Base-by-base conservation (phyloP, 176 grass and related monocot genomes). In the Cocos nucifera region DNA sequence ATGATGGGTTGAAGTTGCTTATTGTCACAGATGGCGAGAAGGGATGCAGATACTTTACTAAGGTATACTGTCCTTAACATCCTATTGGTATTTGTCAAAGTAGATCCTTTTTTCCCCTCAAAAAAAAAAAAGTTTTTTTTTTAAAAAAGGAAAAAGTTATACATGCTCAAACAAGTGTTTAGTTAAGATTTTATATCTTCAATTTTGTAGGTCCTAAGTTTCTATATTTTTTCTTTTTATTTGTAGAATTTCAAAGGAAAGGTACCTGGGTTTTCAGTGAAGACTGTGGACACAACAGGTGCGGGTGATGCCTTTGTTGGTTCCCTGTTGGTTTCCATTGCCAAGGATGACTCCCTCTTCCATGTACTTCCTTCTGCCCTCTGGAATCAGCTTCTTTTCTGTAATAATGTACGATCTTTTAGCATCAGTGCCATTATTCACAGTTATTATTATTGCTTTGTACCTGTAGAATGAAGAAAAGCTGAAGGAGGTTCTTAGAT, bases 261-360 rank as follows among this genome's bases (percentile, higher is more conserved):
- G 7, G 72, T 95, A 4, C 53, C 83, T 0, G 91, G 91, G 1
- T 95, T 69, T 60, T 17, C 76, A 14, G 91, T 96, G 2, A 73
- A 90, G 10, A 87, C 91, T 2, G 39, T 96, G 0, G 91, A 95
- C 61, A 95, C 91, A 30, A 95, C 91, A 1, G 91, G 91, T 2
- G 91, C 91, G 3, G 91, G 91, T 0, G 91, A 95, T 57, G 83
- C 91, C 20, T 95, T 95, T 16, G 91, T 95, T 20, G 91, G 91
- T 15, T 63, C 91, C 1, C 83, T 95, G 19, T 70, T 95, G 18
- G 63, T 86, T 58, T 79, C 82, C 0, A 80, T 95, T 69, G 71
- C 91, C 49, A 87, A 90, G 57, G 86, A 95, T 22, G 69, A 51
- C 72, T 66, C 77, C n/a, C 78, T 95, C 70, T 81, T 89, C 66